Evolutionary conservation across 768 basidiomycete species (phyloP).

Genomic region (Naganishia onofrii): DNA sequence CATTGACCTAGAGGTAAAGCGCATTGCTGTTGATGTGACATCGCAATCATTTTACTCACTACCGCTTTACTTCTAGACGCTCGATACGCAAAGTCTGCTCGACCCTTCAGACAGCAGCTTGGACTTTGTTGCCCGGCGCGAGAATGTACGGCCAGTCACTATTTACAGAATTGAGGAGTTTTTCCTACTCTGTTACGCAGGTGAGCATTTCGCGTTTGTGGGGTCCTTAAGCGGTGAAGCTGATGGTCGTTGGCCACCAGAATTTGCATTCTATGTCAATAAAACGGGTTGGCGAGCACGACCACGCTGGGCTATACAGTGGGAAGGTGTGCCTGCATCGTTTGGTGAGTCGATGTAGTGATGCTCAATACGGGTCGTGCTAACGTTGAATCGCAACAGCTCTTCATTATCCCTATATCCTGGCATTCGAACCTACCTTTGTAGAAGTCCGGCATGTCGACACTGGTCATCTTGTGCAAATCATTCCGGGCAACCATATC

Average conservation of each 20-base stretch:
- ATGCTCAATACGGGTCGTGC: too few relatives aligned
- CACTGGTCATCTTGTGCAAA: constrained; percentile 83
- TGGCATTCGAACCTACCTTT: constrained; percentile 94
- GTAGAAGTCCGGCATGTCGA: constrained; percentile 96
- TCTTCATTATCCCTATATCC: constrained; percentile 89
- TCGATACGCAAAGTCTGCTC: constrained; percentile 93
- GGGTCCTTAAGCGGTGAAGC: background rate
- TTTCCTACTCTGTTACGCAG: constrained; percentile 95
- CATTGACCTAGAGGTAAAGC: constrained; percentile 74
- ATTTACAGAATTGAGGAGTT: constrained; percentile 96
- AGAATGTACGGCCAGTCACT: constrained; percentile 86
- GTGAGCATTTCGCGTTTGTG: constrained; percentile 56
- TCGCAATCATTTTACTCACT: background rate
- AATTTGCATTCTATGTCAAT: constrained; percentile 99
- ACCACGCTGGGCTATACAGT: constrained; percentile 88
- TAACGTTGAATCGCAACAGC: constrained; percentile 57
- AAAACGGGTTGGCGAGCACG: constrained; percentile 88
- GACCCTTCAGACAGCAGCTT: constrained; percentile 87
- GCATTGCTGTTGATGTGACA: background rate
- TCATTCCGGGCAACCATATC: constrained; percentile 88
- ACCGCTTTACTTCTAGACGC: constrained; percentile 53
- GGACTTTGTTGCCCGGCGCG: constrained; percentile 87
- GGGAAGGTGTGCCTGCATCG: constrained; percentile 90
- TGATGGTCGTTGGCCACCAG: constrained; percentile 54
- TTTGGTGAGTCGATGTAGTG: constrained; percentile 68